Base-by-base conservation (phyloP, 2,329 filamentous ascomycete genomes). In the Lachnellula subtilissima region DNA sequence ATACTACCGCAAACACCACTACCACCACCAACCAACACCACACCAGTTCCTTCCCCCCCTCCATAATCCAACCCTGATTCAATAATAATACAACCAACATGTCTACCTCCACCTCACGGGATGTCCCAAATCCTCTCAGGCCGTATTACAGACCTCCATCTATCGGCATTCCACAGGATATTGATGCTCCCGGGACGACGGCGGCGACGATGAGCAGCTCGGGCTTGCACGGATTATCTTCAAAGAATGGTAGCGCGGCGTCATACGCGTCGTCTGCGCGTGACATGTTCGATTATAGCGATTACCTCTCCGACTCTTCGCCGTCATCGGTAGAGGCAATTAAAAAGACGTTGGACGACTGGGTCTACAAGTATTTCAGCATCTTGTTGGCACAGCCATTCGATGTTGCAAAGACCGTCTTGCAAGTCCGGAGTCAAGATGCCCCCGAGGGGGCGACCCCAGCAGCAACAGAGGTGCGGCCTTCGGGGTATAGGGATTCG, bases 341-440 rank as follows among this genome's bases (percentile, higher is more conserved):
- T 45, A 89, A 88, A 69, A 86, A 87, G 60, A 75, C 96, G 58
- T 69, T 96, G 48, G 91, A 97, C 70, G 87, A 92, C 71, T 83
- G 94, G 62, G 71, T 96, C 72, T 95, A 92, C 86, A 93, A 94
- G 70, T 99, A 99, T 75, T 88, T 87, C 14, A 91, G 87, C 56
- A 86, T 96, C 23, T 73, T 97, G 67, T 86, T 96, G 70, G 88
- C 91, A 53, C 94, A 99, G 74, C 94, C 94, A 14, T 97, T 99
- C 72, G 94, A 97, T 77, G 92, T 97, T 56, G 91, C 93, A 68
- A 97, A 97, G 80, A 94, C 87, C 14, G 83, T 97, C 54, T 75
- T 99, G 65, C 94, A 99, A 74, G 84, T 91, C 51, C 84, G 80
- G 62, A 74, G 72, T 60, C 82, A 85, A 65, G 80, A 50, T 35